Conservation (phyloP, 768 basidiomycete genomes). For the Mycena pura region DNA sequence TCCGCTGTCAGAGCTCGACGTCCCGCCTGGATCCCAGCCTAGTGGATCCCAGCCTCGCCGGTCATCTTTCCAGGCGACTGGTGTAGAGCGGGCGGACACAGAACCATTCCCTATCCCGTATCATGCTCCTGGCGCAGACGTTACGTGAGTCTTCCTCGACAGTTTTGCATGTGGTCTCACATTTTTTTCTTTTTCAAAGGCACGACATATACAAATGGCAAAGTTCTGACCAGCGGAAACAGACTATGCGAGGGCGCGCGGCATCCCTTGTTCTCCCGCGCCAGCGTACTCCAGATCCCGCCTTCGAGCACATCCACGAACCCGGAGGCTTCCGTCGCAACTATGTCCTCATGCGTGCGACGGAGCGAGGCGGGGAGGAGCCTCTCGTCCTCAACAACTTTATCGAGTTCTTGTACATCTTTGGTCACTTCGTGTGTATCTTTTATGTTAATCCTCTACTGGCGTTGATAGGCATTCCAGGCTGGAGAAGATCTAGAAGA, state of each 20-base stretch:
- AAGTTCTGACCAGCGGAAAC: slow-evolving; percentile 69
- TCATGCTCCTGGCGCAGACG: slow-evolving; percentile 85
- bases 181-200: slow-evolving; percentile 47
- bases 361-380: slow-evolving; percentile 68
- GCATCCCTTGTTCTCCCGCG: slow-evolving; percentile 70
- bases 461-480: slow-evolving; percentile 45
- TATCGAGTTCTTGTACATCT: slow-evolving; percentile 93
- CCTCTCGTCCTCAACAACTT: slow-evolving; percentile 80
- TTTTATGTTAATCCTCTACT: neutral
- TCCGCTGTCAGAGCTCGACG: slow-evolving; percentile 37
- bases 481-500: slow-evolving; percentile 92
- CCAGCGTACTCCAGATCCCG: slow-evolving; percentile 65
- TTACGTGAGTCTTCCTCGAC: slow-evolving; percentile 72
- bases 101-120: slow-evolving; percentile 90
- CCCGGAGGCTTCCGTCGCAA: slow-evolving; percentile 95
- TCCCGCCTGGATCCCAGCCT: slow-evolving; percentile 35
- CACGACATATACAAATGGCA: slow-evolving; percentile 98
- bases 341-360: slow-evolving; percentile 77
- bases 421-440: slow-evolving; percentile 90
- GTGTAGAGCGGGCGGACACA: slow-evolving; percentile 52
- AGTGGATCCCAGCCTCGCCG: slow-evolving; percentile 31
- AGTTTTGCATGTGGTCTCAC: slow-evolving; percentile 23
- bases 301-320: slow-evolving; percentile 91
- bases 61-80: slow-evolving; percentile 30
- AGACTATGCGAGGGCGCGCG: slow-evolving; percentile 66